Base-by-base conservation (phyloP, 1,284 basidiomycete genomes). In the Inonotus hispidus region DNA sequence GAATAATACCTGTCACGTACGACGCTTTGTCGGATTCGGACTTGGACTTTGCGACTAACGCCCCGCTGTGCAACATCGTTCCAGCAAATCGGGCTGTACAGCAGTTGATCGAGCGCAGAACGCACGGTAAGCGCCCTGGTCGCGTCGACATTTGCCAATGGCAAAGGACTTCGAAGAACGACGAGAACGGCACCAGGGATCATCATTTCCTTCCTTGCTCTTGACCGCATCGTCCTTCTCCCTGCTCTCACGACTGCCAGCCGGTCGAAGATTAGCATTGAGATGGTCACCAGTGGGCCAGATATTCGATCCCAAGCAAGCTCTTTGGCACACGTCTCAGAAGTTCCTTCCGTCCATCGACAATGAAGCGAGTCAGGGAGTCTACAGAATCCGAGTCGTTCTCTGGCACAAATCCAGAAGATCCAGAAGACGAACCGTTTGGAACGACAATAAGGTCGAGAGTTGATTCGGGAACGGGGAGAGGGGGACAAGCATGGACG, bases 401-500 rank as follows among this genome's bases (percentile, higher is more conserved):
- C 38, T 55, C 52, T 7, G 52, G 41, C 10, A 29, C 21, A n/a
- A 21, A 47, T 16, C n/a, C 10, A 6, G 32, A 8, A 8, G 53
- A 41, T 21, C 39, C 49, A n/a, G 63, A 58, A 27, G 59, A 64
- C 16, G 39, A 60, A 37, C 58, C 59, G 7, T 64, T 64, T 29
- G 59, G 59, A 3, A 54, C 58, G 49, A 55, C 63, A 13, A 60
- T 61, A 7, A 21, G 25, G 37, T 27, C 53, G 4, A 61, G 59
- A 29, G 38, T 49, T 29, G 58, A 59, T 8, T 46, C 47, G 25
- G 60, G 47, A 38, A 32, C 32, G 3, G 41, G 41, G 41, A 54
- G 41, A 63, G 19, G 21, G 43, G 14, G 23, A 50, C 13, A 39
- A n/a, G 45, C 5, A 53, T 13, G 49, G 19, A 32, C 7, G 29